These are phyloP conservation scores for Populus hybrid DNA, from an alignment of 441 rosid species.

Conservation along the genomic window DNA sequence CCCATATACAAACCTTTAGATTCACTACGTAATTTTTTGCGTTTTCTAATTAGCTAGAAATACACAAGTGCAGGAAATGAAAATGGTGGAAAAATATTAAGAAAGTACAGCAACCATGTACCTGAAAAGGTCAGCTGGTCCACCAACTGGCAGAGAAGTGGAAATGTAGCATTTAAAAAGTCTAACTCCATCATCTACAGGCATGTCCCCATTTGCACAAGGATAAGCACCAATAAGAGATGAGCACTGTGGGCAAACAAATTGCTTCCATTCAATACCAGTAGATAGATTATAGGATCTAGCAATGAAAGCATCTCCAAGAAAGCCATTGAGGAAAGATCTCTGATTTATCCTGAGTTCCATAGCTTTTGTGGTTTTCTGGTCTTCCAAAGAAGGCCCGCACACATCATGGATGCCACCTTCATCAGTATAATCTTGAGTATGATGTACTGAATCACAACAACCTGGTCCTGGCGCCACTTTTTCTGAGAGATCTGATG, in stretches of 20 bases:
- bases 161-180: constrained; percentile 76
- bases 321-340: constrained; percentile 74
- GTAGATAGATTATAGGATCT: constrained; percentile 65
- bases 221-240: constrained; percentile 72
- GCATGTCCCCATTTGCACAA: constrained; percentile 30
- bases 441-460: constrained; percentile 30
- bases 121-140: constrained; percentile 57
- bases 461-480: constrained; percentile 26
- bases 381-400: constrained; percentile 16
- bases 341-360: constrained; percentile 48
- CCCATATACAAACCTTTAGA: not conserved
- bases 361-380: constrained; percentile 13
- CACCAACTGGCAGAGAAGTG: constrained; percentile 43
- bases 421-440: constrained; percentile 16
- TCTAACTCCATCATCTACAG: constrained; percentile 76
- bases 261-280: constrained; percentile 65
- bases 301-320: constrained; percentile 84
- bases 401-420: constrained; percentile 12
- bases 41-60: not conserved
- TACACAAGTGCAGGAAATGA: not conserved
- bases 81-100: too few species aligned
- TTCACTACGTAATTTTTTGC: not conserved
- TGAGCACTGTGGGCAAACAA: constrained; percentile 39
- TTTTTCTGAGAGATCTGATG: constrained; percentile 13
- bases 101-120: constrained; percentile 6